These are phyloP conservation scores for Huntiella savannae DNA, from an alignment of 2,329 filamentous ascomycete genomes.

Conservation along the genomic window DNA sequence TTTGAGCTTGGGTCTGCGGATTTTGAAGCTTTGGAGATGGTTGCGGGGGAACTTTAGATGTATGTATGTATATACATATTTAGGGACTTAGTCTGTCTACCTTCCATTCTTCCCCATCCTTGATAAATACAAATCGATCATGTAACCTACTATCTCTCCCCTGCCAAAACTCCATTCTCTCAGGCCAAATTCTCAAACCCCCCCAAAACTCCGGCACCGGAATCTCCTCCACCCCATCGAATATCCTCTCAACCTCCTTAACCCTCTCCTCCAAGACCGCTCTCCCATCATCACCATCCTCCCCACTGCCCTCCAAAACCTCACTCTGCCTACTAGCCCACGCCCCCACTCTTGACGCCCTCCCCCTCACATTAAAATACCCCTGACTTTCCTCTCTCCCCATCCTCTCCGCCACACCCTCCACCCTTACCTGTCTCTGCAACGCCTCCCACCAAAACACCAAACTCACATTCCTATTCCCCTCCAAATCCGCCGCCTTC, in stretches of 20 bases:
- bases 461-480: conserved; percentile 61
- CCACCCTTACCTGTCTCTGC: conserved; percentile 80
- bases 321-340: conserved; percentile 85
- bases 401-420: conserved; percentile 54
- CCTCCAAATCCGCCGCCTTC: conserved; percentile 46
- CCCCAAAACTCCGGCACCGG: conserved; percentile 93
- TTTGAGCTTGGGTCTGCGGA: conserved; percentile 45
- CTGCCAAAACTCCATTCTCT: conserved; percentile 90
- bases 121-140: conserved; percentile 68
- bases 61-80: neutral
- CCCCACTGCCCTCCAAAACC: conserved; percentile 34
- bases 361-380: conserved; percentile 49
- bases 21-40: conserved; percentile 26
- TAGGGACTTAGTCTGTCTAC: conserved; percentile 58
- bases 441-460: conserved; percentile 80
- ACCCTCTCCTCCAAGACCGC: conserved; percentile 61
- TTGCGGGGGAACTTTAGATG: conserved; percentile 16
- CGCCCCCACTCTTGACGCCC: conserved; percentile 70
- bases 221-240: conserved; percentile 58
- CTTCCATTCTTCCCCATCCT: conserved; percentile 36
- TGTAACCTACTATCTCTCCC: conserved; percentile 77
- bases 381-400: conserved; percentile 49
- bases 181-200: conserved; percentile 67
- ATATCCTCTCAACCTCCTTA: conserved; percentile 53
- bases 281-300: conserved; percentile 53